phyloP scores from a whole-genome alignment of 2,329 filamentous ascomycete species.

The Lecanicillium sp. region DNA sequence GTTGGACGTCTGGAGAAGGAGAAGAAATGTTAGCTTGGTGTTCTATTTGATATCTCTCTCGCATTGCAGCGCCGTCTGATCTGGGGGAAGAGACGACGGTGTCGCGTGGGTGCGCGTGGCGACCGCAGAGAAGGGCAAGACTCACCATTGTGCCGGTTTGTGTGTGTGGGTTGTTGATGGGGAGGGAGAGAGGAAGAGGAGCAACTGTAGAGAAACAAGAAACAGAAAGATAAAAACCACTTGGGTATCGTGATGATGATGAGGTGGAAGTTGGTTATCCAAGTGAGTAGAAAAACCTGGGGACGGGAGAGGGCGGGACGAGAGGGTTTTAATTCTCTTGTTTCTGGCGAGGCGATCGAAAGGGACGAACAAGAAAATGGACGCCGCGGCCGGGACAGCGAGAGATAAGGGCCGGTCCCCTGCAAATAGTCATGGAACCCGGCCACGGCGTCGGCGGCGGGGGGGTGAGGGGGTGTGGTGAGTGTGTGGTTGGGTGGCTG shows the following conservation, averaged over 20 bases:
- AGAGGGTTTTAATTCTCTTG: slow-evolving; percentile 7
- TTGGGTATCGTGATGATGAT: not conserved
- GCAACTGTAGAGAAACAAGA: not conserved
- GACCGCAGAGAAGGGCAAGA: not conserved
- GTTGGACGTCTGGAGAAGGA: slow-evolving; percentile 15
- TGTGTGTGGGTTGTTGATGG: not conserved
- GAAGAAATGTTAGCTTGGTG: slow-evolving; percentile 10
- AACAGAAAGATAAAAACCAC: not conserved
- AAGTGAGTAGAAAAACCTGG: not conserved
- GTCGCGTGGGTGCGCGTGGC: not conserved
- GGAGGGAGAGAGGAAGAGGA: not conserved
- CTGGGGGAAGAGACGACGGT: not conserved
- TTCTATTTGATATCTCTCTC: not conserved
- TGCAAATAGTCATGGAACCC: too few relatives aligned
- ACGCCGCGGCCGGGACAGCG: too few relatives aligned
- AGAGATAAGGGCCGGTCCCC: too few relatives aligned
- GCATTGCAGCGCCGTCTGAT: too few relatives aligned
- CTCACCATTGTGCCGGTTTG: slow-evolving; percentile 7
- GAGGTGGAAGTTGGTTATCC: slow-evolving; percentile 1
- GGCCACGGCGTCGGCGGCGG: too few relatives aligned
- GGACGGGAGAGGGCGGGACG: slow-evolving; percentile 2
- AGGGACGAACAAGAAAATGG: too few relatives aligned
- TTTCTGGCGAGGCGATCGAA: too few relatives aligned
- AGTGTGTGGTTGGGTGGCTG: too few relatives aligned
- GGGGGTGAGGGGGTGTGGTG: too few relatives aligned